Evolutionary conservation across 2,329 filamentous ascomycete genomes (phyloP).

Genomic region (Cladosporium sphaerospermum): DNA sequence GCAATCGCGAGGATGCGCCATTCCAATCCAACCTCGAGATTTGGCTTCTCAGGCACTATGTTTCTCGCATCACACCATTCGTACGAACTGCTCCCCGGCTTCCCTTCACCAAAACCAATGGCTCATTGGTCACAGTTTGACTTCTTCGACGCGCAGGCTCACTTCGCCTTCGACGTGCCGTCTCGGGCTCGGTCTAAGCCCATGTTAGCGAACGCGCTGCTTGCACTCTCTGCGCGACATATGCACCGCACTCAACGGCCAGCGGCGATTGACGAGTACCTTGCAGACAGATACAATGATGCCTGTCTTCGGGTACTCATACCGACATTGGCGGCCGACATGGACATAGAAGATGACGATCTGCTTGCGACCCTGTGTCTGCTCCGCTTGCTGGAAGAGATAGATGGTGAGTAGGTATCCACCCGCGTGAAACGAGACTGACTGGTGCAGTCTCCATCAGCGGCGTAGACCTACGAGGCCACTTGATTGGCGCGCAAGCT

Average conservation of each 20-base stretch:
- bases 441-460: background rate
- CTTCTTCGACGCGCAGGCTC: background rate
- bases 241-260: background rate
- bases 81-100: background rate
- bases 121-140: background rate
- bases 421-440: background rate
- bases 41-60: background rate
- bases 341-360: background rate
- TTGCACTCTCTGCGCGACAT: background rate
- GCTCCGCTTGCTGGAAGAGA: background rate
- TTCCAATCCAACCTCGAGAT: background rate
- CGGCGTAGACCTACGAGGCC: background rate
- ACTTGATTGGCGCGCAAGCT: background rate
- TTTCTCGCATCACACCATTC: background rate
- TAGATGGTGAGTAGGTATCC: background rate
- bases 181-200: background rate
- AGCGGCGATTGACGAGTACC: background rate
- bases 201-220: background rate
- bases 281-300: background rate
- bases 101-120: background rate
- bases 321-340: background rate
- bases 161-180: background rate
- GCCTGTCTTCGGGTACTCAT: background rate
- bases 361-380: background rate
- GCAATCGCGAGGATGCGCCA: background rate